Percentiles rank a stretch among this genome's conserved stretches.
phyloP scores from a whole-genome alignment of 2,329 filamentous ascomycete species.

The Aspergillus thermomutatus region DNA sequence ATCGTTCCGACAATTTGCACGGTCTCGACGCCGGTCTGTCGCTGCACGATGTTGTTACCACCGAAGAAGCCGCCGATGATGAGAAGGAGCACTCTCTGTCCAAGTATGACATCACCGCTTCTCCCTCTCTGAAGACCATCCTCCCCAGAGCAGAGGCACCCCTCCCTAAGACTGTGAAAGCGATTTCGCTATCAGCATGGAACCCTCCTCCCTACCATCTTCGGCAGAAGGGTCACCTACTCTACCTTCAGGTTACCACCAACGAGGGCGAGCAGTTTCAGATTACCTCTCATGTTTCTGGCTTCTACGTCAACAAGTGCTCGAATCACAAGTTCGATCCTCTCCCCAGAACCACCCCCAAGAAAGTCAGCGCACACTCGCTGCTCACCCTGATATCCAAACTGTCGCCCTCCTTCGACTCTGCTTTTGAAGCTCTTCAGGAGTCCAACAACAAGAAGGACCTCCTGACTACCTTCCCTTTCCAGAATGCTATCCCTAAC shows the following conservation, averaged over 20 bases:
- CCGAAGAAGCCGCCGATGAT: constrained; percentile 43
- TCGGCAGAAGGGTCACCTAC: constrained; percentile 83
- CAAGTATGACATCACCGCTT: constrained; percentile 73
- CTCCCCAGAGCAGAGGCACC: constrained; percentile 64
- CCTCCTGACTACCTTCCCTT: constrained; percentile 87
- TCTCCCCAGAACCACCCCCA: constrained; percentile 72
- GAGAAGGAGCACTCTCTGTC: constrained; percentile 56
- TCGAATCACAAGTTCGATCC: constrained; percentile 95
- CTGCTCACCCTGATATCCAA: constrained; percentile 74
- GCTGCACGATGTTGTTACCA: constrained; percentile 73
- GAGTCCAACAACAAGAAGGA: constrained; percentile 83
- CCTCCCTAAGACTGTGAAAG: constrained; percentile 86
- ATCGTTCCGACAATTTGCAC: constrained; percentile 81
- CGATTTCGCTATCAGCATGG: constrained; percentile 85
- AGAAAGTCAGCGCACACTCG: constrained; percentile 77
- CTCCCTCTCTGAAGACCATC: constrained; percentile 66
- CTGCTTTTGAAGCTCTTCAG: constrained; percentile 73
- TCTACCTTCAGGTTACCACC: constrained; percentile 85
- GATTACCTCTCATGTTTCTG: constrained; percentile 87
- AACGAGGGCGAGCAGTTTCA: constrained; percentile 94
- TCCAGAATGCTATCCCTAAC: constrained; percentile 89
- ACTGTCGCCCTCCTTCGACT: constrained; percentile 78
- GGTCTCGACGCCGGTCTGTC: constrained; percentile 82
- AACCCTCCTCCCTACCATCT: constrained; percentile 93
- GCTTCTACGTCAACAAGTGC: constrained; percentile 96